Percentiles rank a stretch among this genome's conserved stretches.
phyloP scores from a whole-genome alignment of 768 basidiomycete genomes.

The Trametes elegans region DNA sequence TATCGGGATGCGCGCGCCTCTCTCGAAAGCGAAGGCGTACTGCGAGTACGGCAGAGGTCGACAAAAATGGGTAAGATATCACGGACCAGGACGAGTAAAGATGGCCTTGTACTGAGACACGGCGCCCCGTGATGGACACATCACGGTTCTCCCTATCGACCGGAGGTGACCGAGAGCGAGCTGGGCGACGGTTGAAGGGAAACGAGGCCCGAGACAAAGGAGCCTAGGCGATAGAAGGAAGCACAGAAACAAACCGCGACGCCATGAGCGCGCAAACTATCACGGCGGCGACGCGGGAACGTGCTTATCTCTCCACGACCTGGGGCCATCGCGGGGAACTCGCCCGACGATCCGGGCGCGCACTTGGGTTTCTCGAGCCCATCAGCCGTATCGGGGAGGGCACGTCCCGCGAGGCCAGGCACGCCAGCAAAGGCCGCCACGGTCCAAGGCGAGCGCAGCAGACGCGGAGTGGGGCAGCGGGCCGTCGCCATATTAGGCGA shows the following conservation, averaged over 20 bases:
- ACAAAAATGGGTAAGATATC: not conserved
- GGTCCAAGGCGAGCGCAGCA: not conserved
- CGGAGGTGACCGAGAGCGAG: not conserved
- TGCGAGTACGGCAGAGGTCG: not conserved
- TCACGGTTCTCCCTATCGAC: not conserved
- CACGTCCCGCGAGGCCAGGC: not conserved
- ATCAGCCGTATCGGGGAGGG: slow-evolving; percentile 7
- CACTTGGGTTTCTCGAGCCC: slow-evolving; percentile 4
- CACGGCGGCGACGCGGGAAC: not conserved
- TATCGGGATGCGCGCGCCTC: not conserved
- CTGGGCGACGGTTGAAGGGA: not conserved
- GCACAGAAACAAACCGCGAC: not conserved
- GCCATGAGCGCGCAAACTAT: not conserved
- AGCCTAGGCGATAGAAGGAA: slow-evolving; percentile 1
- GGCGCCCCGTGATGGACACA: not conserved
- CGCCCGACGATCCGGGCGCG: not conserved
- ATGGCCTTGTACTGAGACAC: not conserved
- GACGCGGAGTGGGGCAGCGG: slow-evolving; percentile 8
- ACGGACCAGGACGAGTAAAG: not conserved
- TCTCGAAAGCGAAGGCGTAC: not conserved
- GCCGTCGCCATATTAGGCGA: slow-evolving; percentile 14
- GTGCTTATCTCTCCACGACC: slow-evolving; percentile 1
- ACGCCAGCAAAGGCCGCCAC: slow-evolving; percentile 9
- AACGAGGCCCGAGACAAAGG: not conserved
- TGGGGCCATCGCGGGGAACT: slow-evolving; percentile 3